Evolutionary conservation across 345 rosid species (phyloP).

Genomic region (Euphorbia lathyris): DNA sequence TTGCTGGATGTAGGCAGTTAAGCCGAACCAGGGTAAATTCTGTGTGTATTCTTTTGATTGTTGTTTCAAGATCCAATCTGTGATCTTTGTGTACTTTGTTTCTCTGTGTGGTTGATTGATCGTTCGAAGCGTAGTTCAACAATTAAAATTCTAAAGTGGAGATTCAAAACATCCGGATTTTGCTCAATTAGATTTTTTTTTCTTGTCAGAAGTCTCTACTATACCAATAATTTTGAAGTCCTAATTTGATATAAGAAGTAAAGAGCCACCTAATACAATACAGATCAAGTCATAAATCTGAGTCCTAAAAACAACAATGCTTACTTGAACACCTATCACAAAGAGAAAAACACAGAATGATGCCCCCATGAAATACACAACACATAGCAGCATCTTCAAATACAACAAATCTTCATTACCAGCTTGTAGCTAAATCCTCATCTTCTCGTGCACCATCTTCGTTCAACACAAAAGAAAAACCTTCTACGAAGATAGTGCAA

Average conservation of each 20-base stretch:
- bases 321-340: neutral
- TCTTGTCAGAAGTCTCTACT: too few relatives aligned
- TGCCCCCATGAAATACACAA: neutral
- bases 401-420: conserved; percentile 6
- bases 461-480: neutral
- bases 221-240: neutral
- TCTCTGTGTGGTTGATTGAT: too few relatives aligned
- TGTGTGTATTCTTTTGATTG: too few relatives aligned
- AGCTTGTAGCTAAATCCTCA: neutral
- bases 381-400: conserved; percentile 1
- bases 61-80: too few relatives aligned
- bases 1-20: too few relatives aligned
- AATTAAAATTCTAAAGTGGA: too few relatives aligned
- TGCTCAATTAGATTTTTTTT: too few relatives aligned
- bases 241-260: neutral
- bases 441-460: neutral
- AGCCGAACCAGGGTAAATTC: too few relatives aligned
- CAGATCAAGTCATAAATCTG: neutral
- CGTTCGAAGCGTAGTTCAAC: too few relatives aligned
- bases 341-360: neutral
- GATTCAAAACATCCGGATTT: too few relatives aligned
- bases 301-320: neutral
- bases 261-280: neutral
- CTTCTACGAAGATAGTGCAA: too few relatives aligned
- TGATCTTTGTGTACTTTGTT: too few relatives aligned